Percentiles rank a stretch among this genome's conserved stretches.
phyloP scores from a whole-genome alignment of 441 rosid species.

The Erysimum cheiri region DNA sequence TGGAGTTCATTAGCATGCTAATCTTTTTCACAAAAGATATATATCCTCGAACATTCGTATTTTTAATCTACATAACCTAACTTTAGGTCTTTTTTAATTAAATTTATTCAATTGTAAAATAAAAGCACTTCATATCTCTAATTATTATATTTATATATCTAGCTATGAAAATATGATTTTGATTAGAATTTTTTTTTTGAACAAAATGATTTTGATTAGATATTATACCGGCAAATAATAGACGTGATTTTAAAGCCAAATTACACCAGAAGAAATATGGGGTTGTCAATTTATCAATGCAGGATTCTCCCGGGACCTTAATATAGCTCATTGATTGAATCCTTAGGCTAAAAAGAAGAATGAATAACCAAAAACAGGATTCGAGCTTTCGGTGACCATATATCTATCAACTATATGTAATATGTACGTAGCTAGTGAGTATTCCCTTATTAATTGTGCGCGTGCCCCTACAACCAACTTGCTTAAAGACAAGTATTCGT shows the following conservation, averaged over 20 bases:
- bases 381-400: slow-evolving; percentile 34
- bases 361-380: slow-evolving; percentile 23
- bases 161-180: not conserved
- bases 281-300: slow-evolving; percentile 1
- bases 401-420: slow-evolving; percentile 14
- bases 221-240: not conserved
- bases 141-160: no score
- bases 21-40: not conserved
- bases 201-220: no score
- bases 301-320: slow-evolving; percentile 4
- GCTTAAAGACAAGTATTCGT: slow-evolving; percentile 36
- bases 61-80: not conserved
- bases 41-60: not conserved
- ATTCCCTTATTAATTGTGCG: slow-evolving; percentile 28
- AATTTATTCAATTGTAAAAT: no score
- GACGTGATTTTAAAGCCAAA: not conserved
- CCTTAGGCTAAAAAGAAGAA: slow-evolving; percentile 12
- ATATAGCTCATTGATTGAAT: slow-evolving; percentile 28
- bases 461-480: slow-evolving; percentile 45
- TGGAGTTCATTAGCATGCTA: not conserved
- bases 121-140: not conserved
- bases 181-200: no score
- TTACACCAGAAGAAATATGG: not conserved
- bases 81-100: no score
- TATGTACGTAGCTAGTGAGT: slow-evolving; percentile 3